Evolutionary conservation across 352 stramenopile species (phyloP), one percentile per base, ranked within the genome.

Genomic region (Phytophthora aleatoria): DNA sequence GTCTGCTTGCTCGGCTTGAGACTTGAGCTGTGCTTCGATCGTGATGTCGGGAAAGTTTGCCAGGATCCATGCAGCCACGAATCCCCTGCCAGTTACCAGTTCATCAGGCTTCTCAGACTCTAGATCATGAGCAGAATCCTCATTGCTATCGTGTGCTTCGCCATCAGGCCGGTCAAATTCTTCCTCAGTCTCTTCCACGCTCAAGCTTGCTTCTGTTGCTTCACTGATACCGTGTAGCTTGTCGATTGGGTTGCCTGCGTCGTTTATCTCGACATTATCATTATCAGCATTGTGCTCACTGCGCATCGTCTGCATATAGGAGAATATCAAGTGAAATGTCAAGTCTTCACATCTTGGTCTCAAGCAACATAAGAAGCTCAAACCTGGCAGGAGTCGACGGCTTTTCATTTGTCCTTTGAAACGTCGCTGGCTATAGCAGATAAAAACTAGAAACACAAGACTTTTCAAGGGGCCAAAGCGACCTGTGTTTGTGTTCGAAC

Each of bases 1-100:
- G 27, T 33, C 24, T 60, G 24, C 16, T 9, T 59, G 33, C 9
- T 61, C 39, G 8, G 7, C 35, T 51, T 55, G 42, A 30, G 36
- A 53, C 35, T 63, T 53, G 12, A 79, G 44, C 39, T 77, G 64
- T 7, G 12, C 30, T 60, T 75, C 73, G 28, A 43, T 66, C 8
- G 35, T 44, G 24, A 80, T 31, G 0, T 49, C 36, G 3, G 63
- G 64, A 31, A 86, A 86, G 41, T 71, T 86, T n/a, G 5, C 24
- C 41, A 47, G 60, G 39, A 86, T 74, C 77, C 77, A 86, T 3
- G 20, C 16, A 16, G 73, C 56, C 13, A 85, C 50, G 52, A 69
- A 72, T 2, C 36, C 57, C n/a, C 28, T 24, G 6, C 47, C 30
- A 16, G 9, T 28, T 15, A 4, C 7, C 36, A 24, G 9, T 8